phyloP scores from a whole-genome alignment of 2,329 filamentous ascomycete genomes.

The Neofusicoccum cordaticola region DNA sequence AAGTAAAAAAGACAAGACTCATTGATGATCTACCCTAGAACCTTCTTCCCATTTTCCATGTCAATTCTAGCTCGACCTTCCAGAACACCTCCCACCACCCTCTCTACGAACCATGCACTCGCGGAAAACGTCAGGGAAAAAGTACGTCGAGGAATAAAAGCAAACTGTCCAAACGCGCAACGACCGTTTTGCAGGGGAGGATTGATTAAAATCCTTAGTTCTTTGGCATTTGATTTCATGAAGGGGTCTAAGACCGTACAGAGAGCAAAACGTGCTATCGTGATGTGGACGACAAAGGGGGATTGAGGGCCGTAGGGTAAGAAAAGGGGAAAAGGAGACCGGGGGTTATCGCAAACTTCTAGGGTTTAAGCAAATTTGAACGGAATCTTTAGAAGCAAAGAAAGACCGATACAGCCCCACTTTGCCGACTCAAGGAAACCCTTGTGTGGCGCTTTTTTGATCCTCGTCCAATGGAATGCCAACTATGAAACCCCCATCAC shows the following conservation, averaged over 20 bases:
- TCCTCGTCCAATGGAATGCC: slow-evolving; percentile 18
- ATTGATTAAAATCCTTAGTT: slow-evolving; percentile 11
- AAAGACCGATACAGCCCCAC: slow-evolving; percentile 18
- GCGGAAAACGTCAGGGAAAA: background rate
- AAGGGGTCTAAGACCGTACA: slow-evolving; percentile 16
- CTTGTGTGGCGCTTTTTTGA: slow-evolving; percentile 15
- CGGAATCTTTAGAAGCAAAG: slow-evolving; percentile 19
- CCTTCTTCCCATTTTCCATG: background rate
- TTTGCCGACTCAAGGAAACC: slow-evolving; percentile 16
- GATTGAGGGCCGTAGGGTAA: slow-evolving; percentile 13
- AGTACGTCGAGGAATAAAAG: background rate
- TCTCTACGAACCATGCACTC: background rate
- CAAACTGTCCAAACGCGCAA: background rate
- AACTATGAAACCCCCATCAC: slow-evolving; percentile 15
- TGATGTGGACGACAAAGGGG: slow-evolving; percentile 17
- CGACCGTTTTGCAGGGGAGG: background rate
- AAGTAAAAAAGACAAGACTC: background rate
- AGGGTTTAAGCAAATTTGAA: slow-evolving; percentile 19
- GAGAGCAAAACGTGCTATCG: slow-evolving; percentile 17
- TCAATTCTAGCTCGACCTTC: background rate
- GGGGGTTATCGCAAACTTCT: slow-evolving; percentile 18
- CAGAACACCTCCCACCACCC: background rate
- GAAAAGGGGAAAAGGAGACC: slow-evolving; percentile 6
- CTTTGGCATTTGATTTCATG: slow-evolving; percentile 18
- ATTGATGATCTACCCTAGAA: background rate